Percentiles rank a stretch among this genome's conserved stretches.
Evolutionary conservation across 2,329 filamentous ascomycete species (phyloP).

Genomic region (Beauveria sp.): DNA sequence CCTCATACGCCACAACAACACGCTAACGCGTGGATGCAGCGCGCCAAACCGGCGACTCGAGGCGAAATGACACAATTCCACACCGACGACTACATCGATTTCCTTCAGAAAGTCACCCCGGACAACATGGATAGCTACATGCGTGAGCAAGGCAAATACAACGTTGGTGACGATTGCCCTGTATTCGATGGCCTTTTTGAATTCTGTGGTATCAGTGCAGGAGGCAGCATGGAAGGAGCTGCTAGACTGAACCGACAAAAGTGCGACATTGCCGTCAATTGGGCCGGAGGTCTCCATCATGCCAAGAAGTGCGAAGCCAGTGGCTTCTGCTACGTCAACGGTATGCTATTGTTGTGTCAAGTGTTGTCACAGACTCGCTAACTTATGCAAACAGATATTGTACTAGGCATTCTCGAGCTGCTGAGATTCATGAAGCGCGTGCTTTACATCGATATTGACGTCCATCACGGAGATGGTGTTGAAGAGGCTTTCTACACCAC

Average conservation of each 20-base stretch:
- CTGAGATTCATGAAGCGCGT: slow-evolving; percentile 86
- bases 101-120: slow-evolving; percentile 88
- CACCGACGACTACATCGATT: slow-evolving; percentile 91
- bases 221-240: slow-evolving; percentile 88
- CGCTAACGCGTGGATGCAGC: slow-evolving; percentile 42
- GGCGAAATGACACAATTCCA: slow-evolving; percentile 94
- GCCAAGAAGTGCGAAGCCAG: slow-evolving; percentile 95
- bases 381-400: slow-evolving; percentile 60
- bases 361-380: neutral
- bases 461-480: slow-evolving; percentile 88
- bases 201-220: slow-evolving; percentile 90
- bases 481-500: slow-evolving; percentile 92
- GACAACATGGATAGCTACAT: slow-evolving; percentile 96
- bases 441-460: slow-evolving; percentile 95
- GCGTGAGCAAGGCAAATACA: slow-evolving; percentile 84
- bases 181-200: slow-evolving; percentile 98
- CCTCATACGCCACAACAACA: neutral
- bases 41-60: slow-evolving; percentile 76
- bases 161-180: slow-evolving; percentile 92
- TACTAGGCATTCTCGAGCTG: slow-evolving; percentile 88
- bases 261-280: slow-evolving; percentile 96
- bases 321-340: slow-evolving; percentile 98
- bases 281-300: slow-evolving; percentile 94
- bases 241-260: slow-evolving; percentile 83
- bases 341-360: slow-evolving; percentile 37